Percentiles rank a stretch among this genome's conserved stretches.
phyloP scores from a whole-genome alignment of 148 eudicot species.

The Rhododendron kiyosumense region DNA sequence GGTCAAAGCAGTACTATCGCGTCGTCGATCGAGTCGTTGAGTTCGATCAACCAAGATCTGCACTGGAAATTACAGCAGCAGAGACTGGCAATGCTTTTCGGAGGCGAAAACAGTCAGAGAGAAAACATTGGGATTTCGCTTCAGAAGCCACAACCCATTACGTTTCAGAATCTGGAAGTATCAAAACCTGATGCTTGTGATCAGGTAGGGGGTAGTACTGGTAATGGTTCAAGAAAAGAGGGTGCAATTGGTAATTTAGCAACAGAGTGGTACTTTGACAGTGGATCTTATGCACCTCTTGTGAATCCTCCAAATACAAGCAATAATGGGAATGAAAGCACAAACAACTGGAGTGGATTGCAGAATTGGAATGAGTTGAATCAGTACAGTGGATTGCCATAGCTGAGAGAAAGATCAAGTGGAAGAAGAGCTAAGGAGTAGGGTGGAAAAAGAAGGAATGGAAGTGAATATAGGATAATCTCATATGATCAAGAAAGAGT shows the following conservation, averaged over 20 bases:
- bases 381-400: constrained; percentile 43
- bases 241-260: constrained; percentile 22
- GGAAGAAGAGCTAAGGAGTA: neutral
- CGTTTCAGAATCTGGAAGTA: constrained; percentile 45
- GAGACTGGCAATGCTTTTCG: constrained; percentile 45
- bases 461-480: neutral
- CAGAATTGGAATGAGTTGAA: constrained; percentile 44
- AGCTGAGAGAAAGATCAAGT: constrained; percentile 5
- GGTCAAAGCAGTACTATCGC: constrained; percentile 16
- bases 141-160: constrained; percentile 36
- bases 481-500: neutral
- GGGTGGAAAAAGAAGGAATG: neutral
- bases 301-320: constrained; percentile 13
- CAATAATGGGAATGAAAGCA: constrained; percentile 19
- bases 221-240: constrained; percentile 17
- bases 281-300: constrained; percentile 24
- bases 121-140: neutral
- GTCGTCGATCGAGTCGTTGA: constrained; percentile 74
- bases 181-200: constrained; percentile 11
- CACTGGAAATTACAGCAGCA: constrained; percentile 87
- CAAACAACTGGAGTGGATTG: constrained; percentile 33
- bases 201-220: neutral
- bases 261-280: constrained; percentile 66
- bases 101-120: constrained; percentile 14
- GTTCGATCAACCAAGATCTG: constrained; percentile 77